Base-by-base conservation (phyloP, 2,329 filamentous ascomycete genomes). In the Trichoderma semiorbis region DNA sequence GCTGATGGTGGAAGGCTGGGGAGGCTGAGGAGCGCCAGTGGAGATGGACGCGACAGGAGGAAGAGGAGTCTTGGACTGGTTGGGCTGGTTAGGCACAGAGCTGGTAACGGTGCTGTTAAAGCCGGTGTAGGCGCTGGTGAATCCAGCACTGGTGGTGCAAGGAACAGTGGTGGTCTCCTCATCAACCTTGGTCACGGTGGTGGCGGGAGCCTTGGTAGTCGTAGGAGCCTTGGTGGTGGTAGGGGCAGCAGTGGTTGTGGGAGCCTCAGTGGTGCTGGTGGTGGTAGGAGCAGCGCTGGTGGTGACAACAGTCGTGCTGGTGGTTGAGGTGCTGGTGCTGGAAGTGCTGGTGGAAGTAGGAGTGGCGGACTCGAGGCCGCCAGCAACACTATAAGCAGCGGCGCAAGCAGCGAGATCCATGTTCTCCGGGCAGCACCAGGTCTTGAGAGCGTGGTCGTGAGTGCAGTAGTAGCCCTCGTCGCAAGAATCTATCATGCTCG, bases 391-490 rank as follows among this genome's bases (percentile, higher is more conserved):
- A 68, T 86, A 87, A 36, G 84, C 83, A 67, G 81, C 80, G 70
- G 89, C 89, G 80, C 89, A 91, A 60, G 85, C 80, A 30, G 79
- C 80, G 63, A 90, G 82, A 73, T 85, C 82, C 83, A 87, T 83
- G 73, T 81, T 83, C 57, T 89, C 80, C 55, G 88, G 88, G 80
- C 89, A 91, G 83, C 89, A 91, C 83, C 86, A 86, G 39, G 89
- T 90, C 71, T 84, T 81, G 69, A 81, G 79, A 58, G 79, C 76
- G 67, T 80, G 78, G 77, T 90, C 85, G 75, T 85, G 82, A n/a
- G 87, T 85, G 82, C 90, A 91, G 83, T 87, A 91, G 83, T 87
- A 91, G 64, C 87, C 88, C 18, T 81, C 78, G 36, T 88, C 85
- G 79, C 89, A 91, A 36, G 89, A 88, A 80, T 89, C 88, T 90